These are phyloP conservation scores for Paecilomyces sp. DNA, from an alignment of 2,329 filamentous ascomycete genomes.

Conservation along the genomic window DNA sequence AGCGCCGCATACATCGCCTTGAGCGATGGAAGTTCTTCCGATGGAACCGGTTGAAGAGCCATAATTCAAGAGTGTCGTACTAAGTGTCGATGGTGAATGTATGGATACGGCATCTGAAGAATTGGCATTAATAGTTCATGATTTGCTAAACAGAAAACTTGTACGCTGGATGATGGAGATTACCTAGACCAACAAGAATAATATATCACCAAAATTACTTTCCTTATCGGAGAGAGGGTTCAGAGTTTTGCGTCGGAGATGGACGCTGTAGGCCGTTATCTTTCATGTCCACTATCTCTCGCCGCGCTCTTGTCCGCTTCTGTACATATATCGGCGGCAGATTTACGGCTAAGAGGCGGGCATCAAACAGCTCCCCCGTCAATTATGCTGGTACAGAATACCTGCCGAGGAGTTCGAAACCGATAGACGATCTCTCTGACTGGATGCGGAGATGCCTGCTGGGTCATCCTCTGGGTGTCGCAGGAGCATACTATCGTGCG, in stretches of 20 bases:
- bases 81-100: too few species aligned
- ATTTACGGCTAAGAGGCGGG: not conserved
- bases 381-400: not conserved
- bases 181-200: too few species aligned
- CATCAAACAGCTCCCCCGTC: not conserved
- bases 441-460: not conserved
- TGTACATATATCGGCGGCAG: not conserved
- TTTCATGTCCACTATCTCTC: not conserved
- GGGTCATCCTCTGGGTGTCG: slow-evolving; percentile 12
- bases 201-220: too few species aligned
- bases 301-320: not conserved
- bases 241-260: not conserved
- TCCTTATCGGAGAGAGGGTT: not conserved
- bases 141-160: too few species aligned
- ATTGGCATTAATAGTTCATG: too few species aligned
- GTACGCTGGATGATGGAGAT: too few species aligned
- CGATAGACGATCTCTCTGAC: too few species aligned
- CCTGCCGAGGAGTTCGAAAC: not conserved
- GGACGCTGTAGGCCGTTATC: not conserved
- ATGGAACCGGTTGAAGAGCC: not conserved
- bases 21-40: not conserved
- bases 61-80: not conserved
- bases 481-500: slow-evolving; percentile 17
- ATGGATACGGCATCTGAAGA: too few species aligned
- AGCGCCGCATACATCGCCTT: slow-evolving; percentile 2